Conservation (phyloP, 2,329 filamentous ascomycete species). For the Cercospora sojina region DNA sequence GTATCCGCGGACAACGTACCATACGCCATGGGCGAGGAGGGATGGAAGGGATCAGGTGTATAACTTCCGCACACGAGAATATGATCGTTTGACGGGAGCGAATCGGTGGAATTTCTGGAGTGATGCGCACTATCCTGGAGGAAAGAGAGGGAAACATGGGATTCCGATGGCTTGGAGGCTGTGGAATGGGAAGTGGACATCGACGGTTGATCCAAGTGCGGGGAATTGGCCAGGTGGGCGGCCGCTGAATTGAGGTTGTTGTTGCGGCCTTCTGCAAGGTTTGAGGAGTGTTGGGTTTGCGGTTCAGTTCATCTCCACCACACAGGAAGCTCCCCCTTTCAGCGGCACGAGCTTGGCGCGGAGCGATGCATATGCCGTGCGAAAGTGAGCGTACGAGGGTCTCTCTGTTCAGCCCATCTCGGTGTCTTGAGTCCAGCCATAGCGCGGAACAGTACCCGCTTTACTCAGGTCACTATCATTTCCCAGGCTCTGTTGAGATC, state of each 20-base stretch:
- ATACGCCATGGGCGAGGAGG: slow-evolving; percentile 26
- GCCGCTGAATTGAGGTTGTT: slow-evolving; percentile 18
- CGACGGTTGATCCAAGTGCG: slow-evolving; percentile 30
- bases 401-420: not conserved
- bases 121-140: slow-evolving; percentile 33
- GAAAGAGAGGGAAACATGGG: slow-evolving; percentile 24
- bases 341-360: not conserved
- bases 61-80: slow-evolving; percentile 34
- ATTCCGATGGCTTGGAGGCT: slow-evolving; percentile 27
- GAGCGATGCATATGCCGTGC: not conserved
- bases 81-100: slow-evolving; percentile 20
- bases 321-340: not conserved
- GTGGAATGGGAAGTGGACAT: slow-evolving; percentile 31
- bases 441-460: slow-evolving; percentile 37
- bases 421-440: slow-evolving; percentile 41
- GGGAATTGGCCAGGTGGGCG: slow-evolving; percentile 30
- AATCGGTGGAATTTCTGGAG: slow-evolving; percentile 30
- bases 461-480: slow-evolving; percentile 41
- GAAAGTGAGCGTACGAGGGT: not conserved
- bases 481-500: slow-evolving; percentile 36
- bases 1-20: slow-evolving; percentile 34
- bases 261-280: not conserved
- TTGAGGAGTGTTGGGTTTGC: not conserved
- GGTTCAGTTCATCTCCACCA: not conserved
- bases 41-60: slow-evolving; percentile 26